Evolutionary conservation across 331 rosid species (phyloP), one percentile per base, ranked within the genome.

Genomic region (Quercus lobata): DNA sequence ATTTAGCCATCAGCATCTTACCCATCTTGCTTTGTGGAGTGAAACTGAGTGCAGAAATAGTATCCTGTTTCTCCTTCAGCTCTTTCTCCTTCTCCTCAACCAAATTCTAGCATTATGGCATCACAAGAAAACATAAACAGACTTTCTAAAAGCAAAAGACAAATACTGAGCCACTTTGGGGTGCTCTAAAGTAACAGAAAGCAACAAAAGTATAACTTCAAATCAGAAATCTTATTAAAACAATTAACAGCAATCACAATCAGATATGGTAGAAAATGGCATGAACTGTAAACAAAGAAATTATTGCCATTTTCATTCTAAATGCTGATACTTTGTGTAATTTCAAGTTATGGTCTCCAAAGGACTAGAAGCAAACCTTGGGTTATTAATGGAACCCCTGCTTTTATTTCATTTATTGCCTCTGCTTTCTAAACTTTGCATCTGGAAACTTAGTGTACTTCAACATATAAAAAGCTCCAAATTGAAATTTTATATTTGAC

Each of bases 11-110:
- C 80, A 94, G 86, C 92, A 91, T 86, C 85, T 86, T 94, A 74
- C 98, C 97, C 97, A 91, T 92, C 87, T 91, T 94, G 92, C 97
- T 94, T 74, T 90, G 88, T 16, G 98, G 91, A 46, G 97, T 94
- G 78, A 94, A 94, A 72, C 81, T 90, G 80, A 88, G 90, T n/a
- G 98, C 98, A 72, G 97, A 90, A 65, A 88, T 86, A 79, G 93
- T 89, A 74, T 94, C 98, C 74, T 90, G 92, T 89, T 91, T 85
- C 91, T 94, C 97, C 85, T 92, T 94, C 65, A 91, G 85, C 58
- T 86, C 89, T 85, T 90, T 92, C 79, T 92, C 98, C 86, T 91
- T 92, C 79, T 91, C 97, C 88, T 90, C 98, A 49, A 92, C 93
- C 89, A 94, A 84, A 84, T 80, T 92, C 98, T 94, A 70, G 75